A percentile compares a stretch with the other conserved stretches of the same genome.
These are phyloP conservation scores for Coleophoma crateriformis DNA, from an alignment of 2,329 filamentous ascomycete genomes.

Conservation along the genomic window DNA sequence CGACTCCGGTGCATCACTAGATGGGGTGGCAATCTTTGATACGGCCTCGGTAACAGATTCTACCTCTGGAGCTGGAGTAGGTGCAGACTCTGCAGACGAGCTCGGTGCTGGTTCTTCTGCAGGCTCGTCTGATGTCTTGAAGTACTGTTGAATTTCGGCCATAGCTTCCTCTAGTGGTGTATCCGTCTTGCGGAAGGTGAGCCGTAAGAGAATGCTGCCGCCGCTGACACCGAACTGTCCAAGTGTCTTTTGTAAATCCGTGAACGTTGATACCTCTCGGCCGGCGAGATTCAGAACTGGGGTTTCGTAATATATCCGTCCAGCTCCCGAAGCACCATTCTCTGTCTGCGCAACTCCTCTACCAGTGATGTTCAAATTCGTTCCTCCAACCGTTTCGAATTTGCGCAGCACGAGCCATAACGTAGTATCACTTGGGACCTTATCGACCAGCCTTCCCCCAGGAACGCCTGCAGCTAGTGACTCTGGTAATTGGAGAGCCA, in stretches of 20 bases:
- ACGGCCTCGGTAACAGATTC: constrained; percentile 12
- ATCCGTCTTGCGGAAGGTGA: constrained; percentile 72
- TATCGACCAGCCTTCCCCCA: constrained; percentile 69
- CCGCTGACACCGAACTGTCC: constrained; percentile 82
- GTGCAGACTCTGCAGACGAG: constrained; percentile 8
- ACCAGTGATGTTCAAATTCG: constrained; percentile 75
- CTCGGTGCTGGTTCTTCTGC: not conserved
- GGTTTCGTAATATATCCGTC: constrained; percentile 81
- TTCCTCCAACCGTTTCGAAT: constrained; percentile 69
- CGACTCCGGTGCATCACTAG: not conserved
- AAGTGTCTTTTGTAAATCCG: constrained; percentile 83
- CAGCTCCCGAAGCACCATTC: constrained; percentile 48
- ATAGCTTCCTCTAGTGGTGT: constrained; percentile 82
- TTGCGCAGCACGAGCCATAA: constrained; percentile 87
- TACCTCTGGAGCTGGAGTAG: constrained; percentile 3
- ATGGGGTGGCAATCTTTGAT: constrained; percentile 7
- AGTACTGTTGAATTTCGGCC: constrained; percentile 72
- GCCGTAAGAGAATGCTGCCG: constrained; percentile 71
- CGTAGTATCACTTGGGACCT: constrained; percentile 82
- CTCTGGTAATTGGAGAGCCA: constrained; percentile 80
- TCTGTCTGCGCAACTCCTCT: constrained; percentile 64
- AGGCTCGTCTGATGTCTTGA: constrained; percentile 35
- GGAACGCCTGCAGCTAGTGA: constrained; percentile 59
- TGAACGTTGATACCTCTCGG: constrained; percentile 69
- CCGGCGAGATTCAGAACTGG: constrained; percentile 82